Evolutionary conservation across 352 stramenopile species (phyloP).

Genomic region (Globisporangium abappressorium): DNA sequence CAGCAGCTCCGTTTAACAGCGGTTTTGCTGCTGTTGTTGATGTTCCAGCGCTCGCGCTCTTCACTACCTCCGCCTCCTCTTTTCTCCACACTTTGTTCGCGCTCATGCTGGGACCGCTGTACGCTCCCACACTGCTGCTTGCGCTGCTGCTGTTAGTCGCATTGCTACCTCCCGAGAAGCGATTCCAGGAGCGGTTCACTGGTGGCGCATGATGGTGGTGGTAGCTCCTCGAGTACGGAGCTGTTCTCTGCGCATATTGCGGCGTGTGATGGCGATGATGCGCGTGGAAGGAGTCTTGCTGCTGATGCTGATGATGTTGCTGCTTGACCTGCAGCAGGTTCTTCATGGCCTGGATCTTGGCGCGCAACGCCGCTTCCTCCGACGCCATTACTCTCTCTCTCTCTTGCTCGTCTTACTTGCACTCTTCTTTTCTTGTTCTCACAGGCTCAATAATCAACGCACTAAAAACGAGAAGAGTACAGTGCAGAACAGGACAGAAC

Average conservation of each 20-base stretch:
- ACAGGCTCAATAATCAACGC: background rate
- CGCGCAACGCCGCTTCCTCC: slow-evolving; percentile 69
- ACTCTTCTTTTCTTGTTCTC: background rate
- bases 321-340: slow-evolving; percentile 66
- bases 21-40: background rate
- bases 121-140: background rate
- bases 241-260: slow-evolving; percentile 3
- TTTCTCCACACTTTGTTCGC: slow-evolving; percentile 62
- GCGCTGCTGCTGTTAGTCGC: background rate
- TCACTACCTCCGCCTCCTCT: slow-evolving; percentile 12
- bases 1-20: background rate
- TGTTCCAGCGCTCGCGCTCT: background rate
- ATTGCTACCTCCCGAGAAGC: slow-evolving; percentile 11
- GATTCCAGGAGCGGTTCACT: slow-evolving; percentile 49
- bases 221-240: slow-evolving; percentile 8
- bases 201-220: slow-evolving; percentile 10
- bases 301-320: slow-evolving; percentile 15
- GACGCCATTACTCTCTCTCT: slow-evolving; percentile 23
- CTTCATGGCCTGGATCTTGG: slow-evolving; percentile 83
- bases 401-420: background rate
- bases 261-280: background rate
- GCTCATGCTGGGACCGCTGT: slow-evolving; percentile 18
- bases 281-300: slow-evolving; percentile 4
- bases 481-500: background rate
- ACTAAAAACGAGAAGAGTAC: background rate